Evolutionary conservation across 2,329 filamentous ascomycete genomes (phyloP), one percentile per base, ranked within the genome.

Genomic region (Sarocladium oryzae): DNA sequence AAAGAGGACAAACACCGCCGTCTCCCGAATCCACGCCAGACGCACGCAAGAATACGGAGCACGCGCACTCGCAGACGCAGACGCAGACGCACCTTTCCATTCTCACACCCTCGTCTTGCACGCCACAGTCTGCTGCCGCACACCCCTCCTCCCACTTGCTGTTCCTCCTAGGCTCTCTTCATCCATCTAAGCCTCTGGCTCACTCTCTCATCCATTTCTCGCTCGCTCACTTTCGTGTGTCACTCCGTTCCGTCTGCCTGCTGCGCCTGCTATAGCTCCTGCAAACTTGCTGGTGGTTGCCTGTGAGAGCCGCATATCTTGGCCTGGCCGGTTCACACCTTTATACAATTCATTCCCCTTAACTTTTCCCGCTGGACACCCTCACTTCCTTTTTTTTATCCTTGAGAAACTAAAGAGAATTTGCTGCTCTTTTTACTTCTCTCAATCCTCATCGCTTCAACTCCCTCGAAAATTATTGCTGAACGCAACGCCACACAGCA

Each of bases 261-360:
- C 23, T 45, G 37, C 37, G 16, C 10, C 9, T 38, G 35, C 35
- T 38, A n/a, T n/a, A 7, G 35, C 35, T 38, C 9, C 36, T 21
- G 36, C 36, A 40, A 20, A 6, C 4, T 21, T 10, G 20, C 43
- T 26, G 21, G 26, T 33, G 43, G 43, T 23, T 48, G 43, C 43
- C 26, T 48, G 26, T 15, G 43, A 48, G 43, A 48, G 43, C 43
- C 43, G 43, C 43, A 48, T 48, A 33, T 15, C 18, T 33, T 30
- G 43, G 26, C 43, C 28, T 48, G 24, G n/a, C 40, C 40, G 13
- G 16, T 20, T 32, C 43, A 33, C 43, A 23, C 43, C 43, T 32
- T 48, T 33, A 13, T 48, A 43, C 40, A 43, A 20, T 43, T 43
- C 26, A 23, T 16, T 48, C 26, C n/a, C 26, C 24, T 32, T 48